Evolutionary conservation across 257 asterid species (phyloP).

Genomic region (Solanum boliviense): DNA sequence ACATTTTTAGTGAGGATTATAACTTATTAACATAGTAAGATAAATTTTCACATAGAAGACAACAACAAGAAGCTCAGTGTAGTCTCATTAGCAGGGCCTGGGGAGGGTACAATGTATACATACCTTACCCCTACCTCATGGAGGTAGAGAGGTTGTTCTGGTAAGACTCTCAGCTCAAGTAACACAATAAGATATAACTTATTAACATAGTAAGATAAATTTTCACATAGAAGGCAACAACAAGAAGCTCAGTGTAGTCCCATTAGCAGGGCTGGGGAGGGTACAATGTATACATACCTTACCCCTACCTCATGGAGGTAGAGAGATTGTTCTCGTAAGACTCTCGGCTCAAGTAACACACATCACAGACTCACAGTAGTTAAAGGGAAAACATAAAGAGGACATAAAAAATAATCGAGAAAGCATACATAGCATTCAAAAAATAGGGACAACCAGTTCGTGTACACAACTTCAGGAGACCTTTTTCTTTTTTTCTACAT

Average conservation of each 20-base stretch:
- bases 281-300: neutral
- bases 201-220: neutral
- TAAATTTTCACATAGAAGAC: neutral
- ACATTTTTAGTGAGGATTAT: neutral
- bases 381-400: neutral
- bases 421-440: neutral
- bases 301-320: neutral
- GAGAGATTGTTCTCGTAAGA: neutral
- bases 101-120: neutral
- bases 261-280: neutral
- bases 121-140: neutral
- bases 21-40: neutral
- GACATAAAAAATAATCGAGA: neutral
- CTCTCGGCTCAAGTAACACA: neutral
- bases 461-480: neutral
- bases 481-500: neutral
- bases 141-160: neutral
- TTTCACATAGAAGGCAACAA: neutral
- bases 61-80: neutral
- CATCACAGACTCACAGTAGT: neutral
- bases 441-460: neutral
- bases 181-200: neutral
- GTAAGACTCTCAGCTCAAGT: neutral
- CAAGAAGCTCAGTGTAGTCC: neutral
- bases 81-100: neutral